phyloP scores from a whole-genome alignment of 768 basidiomycete genomes.

The Tylopilus vinaceipallidus region DNA sequence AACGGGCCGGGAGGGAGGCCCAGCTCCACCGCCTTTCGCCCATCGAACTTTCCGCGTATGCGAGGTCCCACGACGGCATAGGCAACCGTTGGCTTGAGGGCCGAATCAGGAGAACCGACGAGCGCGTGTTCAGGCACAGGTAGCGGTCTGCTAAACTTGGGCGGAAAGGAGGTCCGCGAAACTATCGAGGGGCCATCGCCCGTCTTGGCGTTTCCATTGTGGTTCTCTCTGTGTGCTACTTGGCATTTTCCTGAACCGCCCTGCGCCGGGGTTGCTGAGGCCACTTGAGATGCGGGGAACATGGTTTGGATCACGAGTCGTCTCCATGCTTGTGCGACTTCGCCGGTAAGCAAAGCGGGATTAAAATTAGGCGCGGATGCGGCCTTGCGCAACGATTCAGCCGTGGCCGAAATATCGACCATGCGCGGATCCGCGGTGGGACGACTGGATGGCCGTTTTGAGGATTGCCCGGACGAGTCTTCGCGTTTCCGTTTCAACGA shows the following conservation, averaged over 20 bases:
- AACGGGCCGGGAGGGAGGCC: slow-evolving; percentile 60
- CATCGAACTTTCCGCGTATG: slow-evolving; percentile 71
- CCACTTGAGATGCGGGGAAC: slow-evolving; percentile 48
- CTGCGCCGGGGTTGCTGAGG: slow-evolving; percentile 10
- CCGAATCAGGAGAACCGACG: slow-evolving; percentile 15
- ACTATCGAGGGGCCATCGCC: slow-evolving; percentile 1
- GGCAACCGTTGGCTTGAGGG: slow-evolving; percentile 39
- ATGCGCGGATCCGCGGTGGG: not conserved
- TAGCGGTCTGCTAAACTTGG: slow-evolving; percentile 16
- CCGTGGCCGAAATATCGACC: not conserved
- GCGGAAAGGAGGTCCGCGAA: slow-evolving; percentile 15
- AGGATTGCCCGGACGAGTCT: slow-evolving; percentile 35
- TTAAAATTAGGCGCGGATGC: slow-evolving; percentile 27
- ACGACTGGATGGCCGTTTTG: slow-evolving; percentile 31
- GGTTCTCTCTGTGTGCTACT: slow-evolving; percentile 13
- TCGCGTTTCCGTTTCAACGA: slow-evolving; percentile 45
- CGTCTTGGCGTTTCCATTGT: not conserved
- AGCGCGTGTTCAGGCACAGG: slow-evolving; percentile 22
- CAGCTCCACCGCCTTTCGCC: slow-evolving; percentile 55
- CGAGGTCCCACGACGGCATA: slow-evolving; percentile 54
- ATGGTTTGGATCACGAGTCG: slow-evolving; percentile 51
- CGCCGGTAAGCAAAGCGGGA: slow-evolving; percentile 36
- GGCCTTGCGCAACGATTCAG: slow-evolving; percentile 20
- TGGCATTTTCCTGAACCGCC: slow-evolving; percentile 1
- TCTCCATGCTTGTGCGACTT: slow-evolving; percentile 56